Evolutionary conservation across 2,329 filamentous ascomycete species (phyloP).

Genomic region (Juglanconis sp.): DNA sequence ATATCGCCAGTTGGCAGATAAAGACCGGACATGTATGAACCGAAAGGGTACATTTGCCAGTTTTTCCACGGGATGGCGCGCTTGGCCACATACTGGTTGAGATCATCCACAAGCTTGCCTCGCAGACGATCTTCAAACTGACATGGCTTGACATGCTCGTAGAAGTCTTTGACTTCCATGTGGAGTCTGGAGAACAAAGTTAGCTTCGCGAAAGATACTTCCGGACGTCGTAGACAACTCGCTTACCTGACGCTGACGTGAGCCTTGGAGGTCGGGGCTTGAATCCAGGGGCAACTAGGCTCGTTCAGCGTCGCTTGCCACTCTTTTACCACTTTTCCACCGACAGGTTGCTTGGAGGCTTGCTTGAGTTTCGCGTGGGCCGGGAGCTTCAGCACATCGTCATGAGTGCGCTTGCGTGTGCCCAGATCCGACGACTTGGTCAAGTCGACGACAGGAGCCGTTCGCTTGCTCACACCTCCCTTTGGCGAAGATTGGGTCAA

Average conservation of each 20-base stretch:
- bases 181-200: conserved; percentile 60
- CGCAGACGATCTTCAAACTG: conserved; percentile 76
- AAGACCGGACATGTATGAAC: conserved; percentile 86
- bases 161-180: conserved; percentile 87
- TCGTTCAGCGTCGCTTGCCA: conserved; percentile 48
- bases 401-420: conserved; percentile 70
- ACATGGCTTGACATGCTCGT: conserved; percentile 75
- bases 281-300: conserved; percentile 61
- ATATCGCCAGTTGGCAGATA: conserved; percentile 77
- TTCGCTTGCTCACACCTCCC: background rate
- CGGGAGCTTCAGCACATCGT: conserved; percentile 63
- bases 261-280: conserved; percentile 51
- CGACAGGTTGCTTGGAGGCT: conserved; percentile 43
- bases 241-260: conserved; percentile 19
- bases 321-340: conserved; percentile 47
- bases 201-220: background rate
- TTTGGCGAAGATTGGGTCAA: conserved; percentile 1
- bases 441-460: conserved; percentile 24
- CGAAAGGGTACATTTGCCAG: conserved; percentile 70
- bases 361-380: conserved; percentile 52
- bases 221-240: background rate
- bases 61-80: background rate
- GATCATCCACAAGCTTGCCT: conserved; percentile 65
- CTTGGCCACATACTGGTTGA: conserved; percentile 54
- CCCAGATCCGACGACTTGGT: conserved; percentile 47